These are phyloP conservation scores for Cyclocybe cylindracea DNA, from an alignment of 768 basidiomycete genomes.

Conservation along the genomic window DNA sequence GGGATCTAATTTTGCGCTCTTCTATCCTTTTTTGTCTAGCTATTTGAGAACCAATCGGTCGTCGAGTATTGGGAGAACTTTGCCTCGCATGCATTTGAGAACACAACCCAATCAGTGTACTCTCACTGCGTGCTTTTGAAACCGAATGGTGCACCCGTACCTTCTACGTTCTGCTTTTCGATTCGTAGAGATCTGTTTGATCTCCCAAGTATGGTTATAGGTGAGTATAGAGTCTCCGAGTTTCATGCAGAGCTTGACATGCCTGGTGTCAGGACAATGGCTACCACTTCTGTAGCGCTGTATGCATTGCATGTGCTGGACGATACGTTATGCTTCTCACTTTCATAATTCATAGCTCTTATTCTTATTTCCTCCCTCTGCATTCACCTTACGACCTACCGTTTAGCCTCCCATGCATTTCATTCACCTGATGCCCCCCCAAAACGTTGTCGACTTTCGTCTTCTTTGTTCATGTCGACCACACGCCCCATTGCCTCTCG, in stretches of 20 bases:
- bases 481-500: conserved; percentile 3
- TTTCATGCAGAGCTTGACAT: conserved; percentile 1
- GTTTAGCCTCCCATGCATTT: neutral
- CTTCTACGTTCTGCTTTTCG: conserved; percentile 94
- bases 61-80: conserved; percentile 98
- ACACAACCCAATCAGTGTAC: conserved; percentile 93
- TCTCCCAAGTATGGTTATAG: conserved; percentile 86
- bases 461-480: conserved; percentile 7
- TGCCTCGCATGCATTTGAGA: conserved; percentile 95
- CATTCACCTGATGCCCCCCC: neutral
- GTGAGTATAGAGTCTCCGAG: conserved; percentile 38
- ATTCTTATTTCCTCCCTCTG: conserved; percentile 19
- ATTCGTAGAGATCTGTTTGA: conserved; percentile 93
- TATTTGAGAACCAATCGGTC: conserved; percentile 94
- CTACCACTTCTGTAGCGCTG: conserved; percentile 65
- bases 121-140: conserved; percentile 90
- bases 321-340: conserved; percentile 11
- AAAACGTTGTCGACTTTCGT: neutral
- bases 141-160: conserved; percentile 80
- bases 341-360: conserved; percentile 19
- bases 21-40: conserved; percentile 38
- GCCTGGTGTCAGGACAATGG: conserved; percentile 70
- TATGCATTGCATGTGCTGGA: neutral
- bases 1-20: conserved; percentile 4
- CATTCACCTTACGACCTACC: conserved; percentile 7